phyloP scores from a whole-genome alignment of 2,329 filamentous ascomycete genomes.

The Pseudogymnoascus sp. region DNA sequence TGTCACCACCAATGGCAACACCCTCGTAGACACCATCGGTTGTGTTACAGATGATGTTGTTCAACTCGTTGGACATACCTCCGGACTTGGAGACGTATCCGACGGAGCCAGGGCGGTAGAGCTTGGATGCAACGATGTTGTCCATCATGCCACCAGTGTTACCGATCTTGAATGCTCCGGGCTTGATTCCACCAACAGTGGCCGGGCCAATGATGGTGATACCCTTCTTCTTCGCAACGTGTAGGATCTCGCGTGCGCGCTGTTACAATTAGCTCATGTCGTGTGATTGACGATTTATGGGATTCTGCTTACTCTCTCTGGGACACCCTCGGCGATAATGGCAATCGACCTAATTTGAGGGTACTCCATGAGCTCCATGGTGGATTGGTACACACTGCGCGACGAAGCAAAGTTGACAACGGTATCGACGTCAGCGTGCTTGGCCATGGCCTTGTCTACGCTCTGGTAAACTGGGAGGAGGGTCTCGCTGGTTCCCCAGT shows the following conservation, averaged over 20 bases:
- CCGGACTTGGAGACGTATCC: constrained; percentile 99
- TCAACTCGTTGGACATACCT: constrained; percentile 99
- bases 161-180: constrained; percentile 98
- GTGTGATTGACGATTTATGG: background rate
- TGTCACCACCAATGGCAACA: constrained; percentile 98
- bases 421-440: constrained; percentile 95
- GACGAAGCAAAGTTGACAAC: constrained; percentile 99
- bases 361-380: constrained; percentile 95
- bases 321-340: constrained; percentile 98
- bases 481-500: constrained; percentile 99
- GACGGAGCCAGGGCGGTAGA: constrained; percentile 98
- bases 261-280: constrained; percentile 32
- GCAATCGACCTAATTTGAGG: constrained; percentile 98
- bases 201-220: constrained; percentile 98
- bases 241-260: constrained; percentile 96
- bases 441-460: constrained; percentile 83
- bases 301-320: constrained; percentile 73
- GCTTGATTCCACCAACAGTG: constrained; percentile 98
- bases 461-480: constrained; percentile 97
- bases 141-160: constrained; percentile 99
- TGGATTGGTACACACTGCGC: constrained; percentile 96
- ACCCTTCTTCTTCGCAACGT: constrained; percentile 96
- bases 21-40: constrained; percentile 98
- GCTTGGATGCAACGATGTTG: constrained; percentile 99
- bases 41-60: constrained; percentile 97